Conservation (phyloP, 306 rosid species). For the Senna tora region DNA sequence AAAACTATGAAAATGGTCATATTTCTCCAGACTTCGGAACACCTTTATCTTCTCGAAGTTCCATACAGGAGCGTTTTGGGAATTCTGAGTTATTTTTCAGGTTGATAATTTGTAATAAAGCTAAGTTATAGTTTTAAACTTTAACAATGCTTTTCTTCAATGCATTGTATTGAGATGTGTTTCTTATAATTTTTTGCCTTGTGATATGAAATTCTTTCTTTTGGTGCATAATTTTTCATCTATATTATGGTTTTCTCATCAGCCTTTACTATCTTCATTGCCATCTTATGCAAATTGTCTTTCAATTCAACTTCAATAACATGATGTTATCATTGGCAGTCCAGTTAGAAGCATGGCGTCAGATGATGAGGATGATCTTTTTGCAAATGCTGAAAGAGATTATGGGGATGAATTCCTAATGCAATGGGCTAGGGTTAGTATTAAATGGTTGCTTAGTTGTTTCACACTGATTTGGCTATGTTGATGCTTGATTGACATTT, state of each 20-base stretch:
- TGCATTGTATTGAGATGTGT: slow-evolving; percentile 23
- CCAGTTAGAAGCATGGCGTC: slow-evolving; percentile 85
- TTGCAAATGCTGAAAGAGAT: slow-evolving; percentile 61
- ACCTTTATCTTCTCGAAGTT: slow-evolving; percentile 48
- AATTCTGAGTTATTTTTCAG: slow-evolving; percentile 83
- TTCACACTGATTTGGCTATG: slow-evolving; percentile 17
- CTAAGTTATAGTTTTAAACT: slow-evolving; percentile 21
- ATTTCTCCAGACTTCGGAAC: slow-evolving; percentile 58
- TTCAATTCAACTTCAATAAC: slow-evolving; percentile 46
- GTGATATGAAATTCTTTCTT: slow-evolving; percentile 19
- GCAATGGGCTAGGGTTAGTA: slow-evolving; percentile 95
- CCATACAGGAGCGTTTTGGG: slow-evolving; percentile 56
- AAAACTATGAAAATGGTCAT: slow-evolving; percentile 52
- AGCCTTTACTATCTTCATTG: slow-evolving; percentile 15
- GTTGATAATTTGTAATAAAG: slow-evolving; percentile 37
- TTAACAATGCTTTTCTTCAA: slow-evolving; percentile 11
- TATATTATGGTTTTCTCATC: slow-evolving; percentile 18
- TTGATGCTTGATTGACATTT: slow-evolving; percentile 43
- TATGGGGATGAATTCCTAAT: slow-evolving; percentile 60
- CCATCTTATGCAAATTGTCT: slow-evolving; percentile 4
- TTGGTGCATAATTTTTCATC: slow-evolving; percentile 5
- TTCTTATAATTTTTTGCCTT: slow-evolving; percentile 24
- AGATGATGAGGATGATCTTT: slow-evolving; percentile 79
- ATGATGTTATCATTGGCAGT: slow-evolving; percentile 75
- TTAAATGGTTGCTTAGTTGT: slow-evolving; percentile 31